These are phyloP conservation scores for Verbena officinalis DNA, from an alignment of 257 asterid species.

Conservation along the genomic window DNA sequence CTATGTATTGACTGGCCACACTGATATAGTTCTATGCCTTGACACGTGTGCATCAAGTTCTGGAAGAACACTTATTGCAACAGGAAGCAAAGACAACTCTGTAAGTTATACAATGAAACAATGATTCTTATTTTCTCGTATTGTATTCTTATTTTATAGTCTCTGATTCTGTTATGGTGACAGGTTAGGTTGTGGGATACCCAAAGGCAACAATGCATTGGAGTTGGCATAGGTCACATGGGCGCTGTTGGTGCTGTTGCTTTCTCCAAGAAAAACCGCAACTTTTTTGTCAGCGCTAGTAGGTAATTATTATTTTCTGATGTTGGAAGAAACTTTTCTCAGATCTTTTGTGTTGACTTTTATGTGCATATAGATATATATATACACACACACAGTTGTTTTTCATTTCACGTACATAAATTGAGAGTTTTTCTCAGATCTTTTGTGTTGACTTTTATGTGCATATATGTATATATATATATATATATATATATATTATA, in stretches of 20 bases:
- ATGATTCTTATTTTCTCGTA: slow-evolving; percentile 4
- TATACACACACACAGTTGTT: too few species aligned
- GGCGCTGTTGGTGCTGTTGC: slow-evolving; percentile 91
- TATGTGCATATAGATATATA: too few species aligned
- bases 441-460: too few species aligned
- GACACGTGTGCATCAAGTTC: slow-evolving; percentile 75
- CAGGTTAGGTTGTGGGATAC: slow-evolving; percentile 97
- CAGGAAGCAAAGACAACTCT: slow-evolving; percentile 93
- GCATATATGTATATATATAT: too few species aligned
- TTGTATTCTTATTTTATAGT: not conserved
- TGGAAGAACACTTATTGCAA: slow-evolving; percentile 68
- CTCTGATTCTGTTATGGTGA: slow-evolving; percentile 33
- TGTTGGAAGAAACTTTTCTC: too few species aligned
- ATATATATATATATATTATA: too few species aligned
- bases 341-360: too few species aligned
- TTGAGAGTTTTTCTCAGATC: too few species aligned
- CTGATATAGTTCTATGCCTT: slow-evolving; percentile 81
- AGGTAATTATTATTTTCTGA: slow-evolving; percentile 53
- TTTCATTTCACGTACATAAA: slow-evolving; percentile 7
- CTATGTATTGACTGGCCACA: slow-evolving; percentile 88
- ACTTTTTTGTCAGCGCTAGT: slow-evolving; percentile 92
- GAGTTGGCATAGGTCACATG: slow-evolving; percentile 86
- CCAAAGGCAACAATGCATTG: slow-evolving; percentile 65
- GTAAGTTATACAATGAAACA: slow-evolving; percentile 50
- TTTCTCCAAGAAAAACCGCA: slow-evolving; percentile 69